These are phyloP conservation scores for Coniochaeta hoffmannii DNA, from an alignment of 2,329 filamentous ascomycete genomes.

Conservation along the genomic window DNA sequence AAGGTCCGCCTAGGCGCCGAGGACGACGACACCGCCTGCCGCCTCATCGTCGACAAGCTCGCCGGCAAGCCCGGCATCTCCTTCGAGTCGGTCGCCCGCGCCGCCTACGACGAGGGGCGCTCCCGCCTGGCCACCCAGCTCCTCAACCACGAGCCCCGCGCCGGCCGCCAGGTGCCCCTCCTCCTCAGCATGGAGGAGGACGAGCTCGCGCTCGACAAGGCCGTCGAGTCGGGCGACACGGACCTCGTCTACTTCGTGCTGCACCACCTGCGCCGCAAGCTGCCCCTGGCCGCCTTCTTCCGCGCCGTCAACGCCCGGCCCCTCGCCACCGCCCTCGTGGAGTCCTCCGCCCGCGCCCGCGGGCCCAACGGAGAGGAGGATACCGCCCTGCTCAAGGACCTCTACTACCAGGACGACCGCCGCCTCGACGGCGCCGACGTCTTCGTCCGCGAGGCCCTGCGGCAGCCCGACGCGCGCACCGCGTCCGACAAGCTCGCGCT, in stretches of 20 bases:
- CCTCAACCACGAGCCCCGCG: slow-evolving; percentile 86
- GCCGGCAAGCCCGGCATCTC: slow-evolving; percentile 87
- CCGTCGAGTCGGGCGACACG: slow-evolving; percentile 89
- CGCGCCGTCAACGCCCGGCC: slow-evolving; percentile 80
- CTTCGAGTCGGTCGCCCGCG: slow-evolving; percentile 86
- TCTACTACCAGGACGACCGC: slow-evolving; percentile 96
- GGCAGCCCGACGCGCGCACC: slow-evolving; percentile 60
- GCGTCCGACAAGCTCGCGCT: slow-evolving; percentile 82
- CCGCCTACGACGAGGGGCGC: slow-evolving; percentile 90
- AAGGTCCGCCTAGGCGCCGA: slow-evolving; percentile 82
- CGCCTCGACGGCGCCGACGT: slow-evolving; percentile 82
- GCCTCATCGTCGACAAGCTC: slow-evolving; percentile 77
- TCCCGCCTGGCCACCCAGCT: slow-evolving; percentile 83
- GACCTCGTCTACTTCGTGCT: slow-evolving; percentile 89
- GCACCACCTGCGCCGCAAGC: slow-evolving; percentile 78
- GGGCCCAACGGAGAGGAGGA: slow-evolving; percentile 36
- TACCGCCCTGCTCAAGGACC: slow-evolving; percentile 80
- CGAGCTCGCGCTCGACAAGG: slow-evolving; percentile 89
- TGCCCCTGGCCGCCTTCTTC: slow-evolving; percentile 88
- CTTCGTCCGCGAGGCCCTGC: slow-evolving; percentile 75
- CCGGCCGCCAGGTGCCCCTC: slow-evolving; percentile 91
- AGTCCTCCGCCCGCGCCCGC: slow-evolving; percentile 65
- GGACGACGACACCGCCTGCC: slow-evolving; percentile 82
- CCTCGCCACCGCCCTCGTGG: slow-evolving; percentile 80
- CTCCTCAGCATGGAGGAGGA: slow-evolving; percentile 94